Conservation (phyloP, 192 early-diverging fungal species). For the Coemansia sp. region DNA sequence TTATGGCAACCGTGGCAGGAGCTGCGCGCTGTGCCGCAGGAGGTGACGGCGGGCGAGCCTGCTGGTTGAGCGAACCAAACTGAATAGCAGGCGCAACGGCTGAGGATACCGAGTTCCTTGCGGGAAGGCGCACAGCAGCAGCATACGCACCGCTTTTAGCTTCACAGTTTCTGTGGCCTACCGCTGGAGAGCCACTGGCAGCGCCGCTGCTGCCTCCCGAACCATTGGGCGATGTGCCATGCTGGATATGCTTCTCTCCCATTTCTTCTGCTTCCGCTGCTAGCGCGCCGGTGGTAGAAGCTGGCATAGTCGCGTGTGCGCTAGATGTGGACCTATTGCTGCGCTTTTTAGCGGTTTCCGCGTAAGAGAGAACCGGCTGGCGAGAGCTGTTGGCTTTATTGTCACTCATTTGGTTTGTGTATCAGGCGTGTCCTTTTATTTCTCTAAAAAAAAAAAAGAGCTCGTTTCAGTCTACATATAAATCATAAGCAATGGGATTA, state of each 20-base stretch:
- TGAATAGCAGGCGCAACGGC: conserved; percentile 39
- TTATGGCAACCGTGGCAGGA: conserved; percentile 9
- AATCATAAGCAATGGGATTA: neutral
- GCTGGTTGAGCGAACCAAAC: conserved; percentile 55
- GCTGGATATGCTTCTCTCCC: conserved; percentile 23
- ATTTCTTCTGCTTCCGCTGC: conserved; percentile 9
- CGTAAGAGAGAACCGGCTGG: neutral
- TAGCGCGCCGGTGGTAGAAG: neutral
- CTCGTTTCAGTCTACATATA: neutral
- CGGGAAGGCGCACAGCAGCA: conserved; percentile 43
- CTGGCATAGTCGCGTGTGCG: neutral
- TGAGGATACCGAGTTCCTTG: conserved; percentile 26
- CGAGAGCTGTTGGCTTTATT: neutral
- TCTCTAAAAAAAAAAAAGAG: neutral
- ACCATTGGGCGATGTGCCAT: conserved; percentile 28
- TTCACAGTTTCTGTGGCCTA: neutral
- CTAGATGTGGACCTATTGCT: neutral
- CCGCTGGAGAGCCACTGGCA: neutral
- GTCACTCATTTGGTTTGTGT: neutral
- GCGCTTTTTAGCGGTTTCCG: neutral
- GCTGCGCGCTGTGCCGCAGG: conserved; percentile 15
- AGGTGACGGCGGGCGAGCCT: conserved; percentile 33
- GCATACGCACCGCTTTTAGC: neutral
- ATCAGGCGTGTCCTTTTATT: neutral
- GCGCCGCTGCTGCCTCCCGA: neutral